Evolutionary conservation across 257 asterid species (phyloP), one percentile per base, ranked within the genome.

Genomic region (Gynochthodes officinalis): DNA sequence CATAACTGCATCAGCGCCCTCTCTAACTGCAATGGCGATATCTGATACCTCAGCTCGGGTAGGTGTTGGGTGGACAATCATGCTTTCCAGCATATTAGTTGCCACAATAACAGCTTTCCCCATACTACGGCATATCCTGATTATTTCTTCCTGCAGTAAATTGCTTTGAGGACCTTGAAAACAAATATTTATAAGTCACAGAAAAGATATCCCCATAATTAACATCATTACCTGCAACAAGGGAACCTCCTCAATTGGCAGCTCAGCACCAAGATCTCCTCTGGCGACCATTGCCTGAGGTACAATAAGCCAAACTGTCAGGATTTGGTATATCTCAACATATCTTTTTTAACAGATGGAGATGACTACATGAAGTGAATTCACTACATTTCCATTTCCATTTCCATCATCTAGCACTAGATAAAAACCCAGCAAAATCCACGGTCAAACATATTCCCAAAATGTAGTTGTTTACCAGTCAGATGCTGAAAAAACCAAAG

Each of bases 1-100:
- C 99, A 94, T 94, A 78, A 94, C 91, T n/a, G 97, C 97, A 83
- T 94, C 99, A 33, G 99, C 93, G 37, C 99, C 96, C 72, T 94
- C 99, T 84, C 83, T 84, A 64, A 94, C 99, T 75, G 97, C 98
- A 52, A 94, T 94, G 3, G 99, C 90, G 73, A 94, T 94, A 76
- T 94, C 99, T 18, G 99, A 91, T 37, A 94, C 99, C 86, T 94
- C 99, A 71, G 99, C 99, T 70, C 99, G 86, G 14, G 99, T 94
- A 54, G 99, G 99, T 61, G 96, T 91, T 12, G 99, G 99, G 80
- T 94, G 99, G 40, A 88, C 90, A 80, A 91, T 94, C 99, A 94
- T 94, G 88, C 99, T 94, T 80, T 94, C 99, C 46, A 94, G 93
- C 99, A 94, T 94, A 83, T 94, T 91, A 67, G 99, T 94, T 63